phyloP scores from a whole-genome alignment of 495 filamentous ascomycete genomes.

The Chlorociboria aeruginascens region DNA sequence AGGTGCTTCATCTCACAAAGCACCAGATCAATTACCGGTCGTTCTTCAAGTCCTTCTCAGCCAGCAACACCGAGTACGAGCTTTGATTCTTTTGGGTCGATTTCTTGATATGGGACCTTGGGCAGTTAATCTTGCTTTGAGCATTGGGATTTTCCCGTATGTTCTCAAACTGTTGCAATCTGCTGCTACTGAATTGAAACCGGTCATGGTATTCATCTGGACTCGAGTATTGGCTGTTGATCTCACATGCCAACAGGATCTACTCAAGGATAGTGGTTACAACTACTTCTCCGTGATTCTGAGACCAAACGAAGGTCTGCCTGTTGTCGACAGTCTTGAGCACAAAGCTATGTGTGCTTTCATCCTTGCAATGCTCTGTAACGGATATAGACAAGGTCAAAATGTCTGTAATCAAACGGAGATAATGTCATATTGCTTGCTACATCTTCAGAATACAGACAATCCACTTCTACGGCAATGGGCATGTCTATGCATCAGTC shows the following conservation, averaged over 20 bases:
- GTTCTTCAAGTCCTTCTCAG: conserved; percentile 92
- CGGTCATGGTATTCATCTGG: conserved; percentile 99
- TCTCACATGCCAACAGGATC: conserved; percentile 77
- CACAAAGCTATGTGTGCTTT: conserved; percentile 99
- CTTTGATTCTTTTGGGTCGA: conserved; percentile 82
- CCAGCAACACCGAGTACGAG: conserved; percentile 87
- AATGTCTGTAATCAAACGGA: conserved; percentile 76
- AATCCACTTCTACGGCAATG: conserved; percentile 89
- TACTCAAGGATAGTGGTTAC: conserved; percentile 93
- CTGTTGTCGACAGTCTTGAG: conserved; percentile 73
- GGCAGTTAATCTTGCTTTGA: conserved; percentile 92
- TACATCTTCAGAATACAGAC: conserved; percentile 68
- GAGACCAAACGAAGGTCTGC: conserved; percentile 68
- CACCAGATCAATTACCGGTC: conserved; percentile 89
- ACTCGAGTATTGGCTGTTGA: conserved; percentile 93
- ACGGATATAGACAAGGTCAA: conserved; percentile 81
- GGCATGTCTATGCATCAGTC: conserved; percentile 92
- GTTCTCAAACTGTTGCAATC: conserved; percentile 94
- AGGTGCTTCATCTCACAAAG: conserved; percentile 70
- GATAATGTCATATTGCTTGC: conserved; percentile 72
- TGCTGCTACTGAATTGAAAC: conserved; percentile 86
- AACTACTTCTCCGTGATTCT: conserved; percentile 91
- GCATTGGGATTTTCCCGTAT: conserved; percentile 98
- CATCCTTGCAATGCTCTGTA: conserved; percentile 93
- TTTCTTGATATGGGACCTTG: conserved; percentile 94